Evolutionary conservation across 768 basidiomycete genomes (phyloP).

Genomic region (Neoboletus subvelutipes): DNA sequence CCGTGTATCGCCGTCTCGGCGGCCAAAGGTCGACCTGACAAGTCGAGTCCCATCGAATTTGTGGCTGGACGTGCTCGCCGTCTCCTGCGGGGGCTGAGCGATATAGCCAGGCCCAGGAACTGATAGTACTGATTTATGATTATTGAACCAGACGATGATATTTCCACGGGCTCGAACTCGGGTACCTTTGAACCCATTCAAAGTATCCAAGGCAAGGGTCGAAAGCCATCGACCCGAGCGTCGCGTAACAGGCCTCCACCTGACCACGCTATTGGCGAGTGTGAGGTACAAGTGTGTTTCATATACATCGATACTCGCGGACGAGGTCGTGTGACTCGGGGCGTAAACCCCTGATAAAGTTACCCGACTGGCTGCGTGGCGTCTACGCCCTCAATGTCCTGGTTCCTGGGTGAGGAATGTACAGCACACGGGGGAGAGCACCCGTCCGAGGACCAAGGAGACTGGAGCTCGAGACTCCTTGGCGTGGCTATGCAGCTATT

Average conservation of each 20-base stretch:
- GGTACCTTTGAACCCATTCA: neutral
- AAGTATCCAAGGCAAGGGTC: neutral
- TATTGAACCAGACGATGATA: neutral
- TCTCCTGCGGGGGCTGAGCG: neutral
- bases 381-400: neutral
- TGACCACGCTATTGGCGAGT: neutral
- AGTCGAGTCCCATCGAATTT: neutral
- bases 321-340: neutral
- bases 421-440: neutral
- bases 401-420: neutral
- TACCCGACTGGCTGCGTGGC: neutral
- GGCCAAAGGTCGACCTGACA: neutral
- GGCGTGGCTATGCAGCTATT: neutral
- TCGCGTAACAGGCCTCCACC: too few relatives aligned
- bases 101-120: neutral
- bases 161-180: neutral
- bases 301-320: neutral
- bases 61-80: neutral
- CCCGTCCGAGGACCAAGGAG: neutral
- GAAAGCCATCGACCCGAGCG: too few relatives aligned
- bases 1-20: conserved; percentile 4
- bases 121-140: too few relatives aligned
- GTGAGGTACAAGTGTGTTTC: neutral
- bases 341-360: neutral
- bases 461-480: neutral